phyloP scores from a whole-genome alignment of 495 filamentous ascomycete species.

The Aspergillus coremiiformis region DNA sequence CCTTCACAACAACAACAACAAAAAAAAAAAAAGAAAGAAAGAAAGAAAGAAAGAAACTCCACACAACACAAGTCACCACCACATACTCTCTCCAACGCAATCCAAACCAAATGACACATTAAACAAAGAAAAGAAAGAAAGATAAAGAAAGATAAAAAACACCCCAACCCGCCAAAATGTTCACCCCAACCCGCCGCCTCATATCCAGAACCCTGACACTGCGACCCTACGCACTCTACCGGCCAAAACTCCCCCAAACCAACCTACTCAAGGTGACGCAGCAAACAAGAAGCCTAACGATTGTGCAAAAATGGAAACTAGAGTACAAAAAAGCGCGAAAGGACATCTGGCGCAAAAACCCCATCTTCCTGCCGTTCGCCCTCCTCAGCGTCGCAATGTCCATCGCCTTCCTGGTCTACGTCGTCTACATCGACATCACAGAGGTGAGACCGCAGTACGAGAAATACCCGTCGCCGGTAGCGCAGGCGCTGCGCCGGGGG shows the following conservation, averaged over 20 bases:
- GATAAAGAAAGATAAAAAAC: neutral
- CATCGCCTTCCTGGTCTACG: constrained; percentile 26
- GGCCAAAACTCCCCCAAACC: too few species aligned
- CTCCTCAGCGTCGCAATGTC: constrained; percentile 44
- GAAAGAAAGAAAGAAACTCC: too few species aligned
- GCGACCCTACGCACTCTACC: too few species aligned
- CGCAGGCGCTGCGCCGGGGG: constrained; percentile 72
- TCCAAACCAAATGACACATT: neutral
- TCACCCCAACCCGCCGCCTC: too few species aligned
- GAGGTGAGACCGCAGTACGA: constrained; percentile 59
- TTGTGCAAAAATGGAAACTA: constrained; percentile 22
- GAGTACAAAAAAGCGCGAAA: constrained; percentile 33
- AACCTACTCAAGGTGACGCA: too few species aligned
- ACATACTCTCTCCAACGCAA: too few species aligned
- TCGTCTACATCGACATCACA: constrained; percentile 56
- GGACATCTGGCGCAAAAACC: constrained; percentile 43
- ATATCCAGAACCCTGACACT: too few species aligned
- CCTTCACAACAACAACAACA: too few species aligned
- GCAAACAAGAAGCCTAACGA: constrained; percentile 7
- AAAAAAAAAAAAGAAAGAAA: too few species aligned
- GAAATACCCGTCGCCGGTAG: constrained; percentile 73
- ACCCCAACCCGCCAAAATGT: neutral
- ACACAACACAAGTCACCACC: too few species aligned
- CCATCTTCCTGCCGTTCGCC: constrained; percentile 37
- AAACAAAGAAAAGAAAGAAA: neutral